Base-by-base conservation (phyloP, 768 basidiomycete species). In the Phanerochaete sordida region DNA sequence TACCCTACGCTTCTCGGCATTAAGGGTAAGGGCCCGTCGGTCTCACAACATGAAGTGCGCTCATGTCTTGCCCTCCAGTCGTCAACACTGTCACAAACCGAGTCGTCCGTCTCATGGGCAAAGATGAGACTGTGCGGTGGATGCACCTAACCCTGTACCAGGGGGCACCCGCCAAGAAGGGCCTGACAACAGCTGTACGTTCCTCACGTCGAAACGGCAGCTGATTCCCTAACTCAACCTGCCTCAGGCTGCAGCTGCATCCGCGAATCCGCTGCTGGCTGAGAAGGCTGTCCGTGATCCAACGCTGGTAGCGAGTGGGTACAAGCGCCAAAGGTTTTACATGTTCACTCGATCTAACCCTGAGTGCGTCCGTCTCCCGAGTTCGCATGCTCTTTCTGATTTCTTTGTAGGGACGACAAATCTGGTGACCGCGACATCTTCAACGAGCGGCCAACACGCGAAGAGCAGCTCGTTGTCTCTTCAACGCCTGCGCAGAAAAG, bases 381-480 rank as follows among this genome's bases (percentile, higher is more conserved):
- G 4, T 55, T 33, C 46, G 24, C 45, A 4, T 50, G 51, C 50
- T 15, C 16, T 9, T 59, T 15, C 39, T 43, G 39, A 43, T 16
- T 35, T 43, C 50, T 46, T 47, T 50, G 24, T 24, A 95, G 91
- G 71, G 93, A 95, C 64, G 86, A 81, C 70, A 95, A 92, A 74
- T 84, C 85, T 1, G 86, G 85, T 30, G 96, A 98, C 64, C 88
- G 97, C 59, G 97, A 99, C 66, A 88, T 99, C 57, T 98, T 98
- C 84, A 99, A 99, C 73, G 97, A 99, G 74, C 84, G 90, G 48
- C 97, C 97, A 2, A 98, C 96, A 0, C 84, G 95, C 53, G 97
- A 98, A 70, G 97, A 99, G 69, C 95, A 94, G 71, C 89, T 85
- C 30, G 84, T 95, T 50, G 94, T 94, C 2, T 73, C 87, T 8